These are phyloP conservation scores for Aspergillus saccharolyticus DNA, from an alignment of 495 filamentous ascomycete species.

Conservation along the genomic window DNA sequence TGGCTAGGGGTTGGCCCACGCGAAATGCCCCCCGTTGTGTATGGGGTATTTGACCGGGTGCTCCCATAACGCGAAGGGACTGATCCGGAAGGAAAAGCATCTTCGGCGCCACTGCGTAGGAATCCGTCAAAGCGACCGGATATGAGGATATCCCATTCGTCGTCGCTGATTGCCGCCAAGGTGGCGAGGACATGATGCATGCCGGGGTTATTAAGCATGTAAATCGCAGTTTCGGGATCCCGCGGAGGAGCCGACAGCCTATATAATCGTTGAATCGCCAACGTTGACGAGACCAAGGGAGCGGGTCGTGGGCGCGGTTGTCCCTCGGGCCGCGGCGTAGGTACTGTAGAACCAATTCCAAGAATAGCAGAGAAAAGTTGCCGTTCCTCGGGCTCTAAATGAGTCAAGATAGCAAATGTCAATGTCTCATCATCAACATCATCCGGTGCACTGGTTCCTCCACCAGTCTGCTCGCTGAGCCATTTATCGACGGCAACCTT, in stretches of 20 bases:
- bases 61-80: conserved; percentile 26
- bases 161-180: conserved; percentile 74
- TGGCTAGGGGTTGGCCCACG: conserved; percentile 37
- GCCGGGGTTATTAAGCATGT: conserved; percentile 74
- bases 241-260: conserved; percentile 65
- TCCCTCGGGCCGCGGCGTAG: conserved; percentile 35
- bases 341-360: conserved; percentile 55
- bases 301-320: conserved; percentile 58
- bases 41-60: conserved; percentile 42
- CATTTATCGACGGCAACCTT: conserved; percentile 78
- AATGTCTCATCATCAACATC: conserved; percentile 92
- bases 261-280: conserved; percentile 80
- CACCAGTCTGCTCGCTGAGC: conserved; percentile 71
- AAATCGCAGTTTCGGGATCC: conserved; percentile 81
- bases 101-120: conserved; percentile 88
- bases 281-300: conserved; percentile 62
- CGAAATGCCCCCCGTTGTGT: conserved; percentile 37
- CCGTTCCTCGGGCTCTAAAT: conserved; percentile 68
- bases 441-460: conserved; percentile 64
- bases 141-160: conserved; percentile 94
- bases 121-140: conserved; percentile 97
- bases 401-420: conserved; percentile 87
- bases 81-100: conserved; percentile 31
- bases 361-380: conserved; percentile 74
- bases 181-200: conserved; percentile 85